phyloP scores from a whole-genome alignment of 2,329 filamentous ascomycete species.

The Drechslera avenae region DNA sequence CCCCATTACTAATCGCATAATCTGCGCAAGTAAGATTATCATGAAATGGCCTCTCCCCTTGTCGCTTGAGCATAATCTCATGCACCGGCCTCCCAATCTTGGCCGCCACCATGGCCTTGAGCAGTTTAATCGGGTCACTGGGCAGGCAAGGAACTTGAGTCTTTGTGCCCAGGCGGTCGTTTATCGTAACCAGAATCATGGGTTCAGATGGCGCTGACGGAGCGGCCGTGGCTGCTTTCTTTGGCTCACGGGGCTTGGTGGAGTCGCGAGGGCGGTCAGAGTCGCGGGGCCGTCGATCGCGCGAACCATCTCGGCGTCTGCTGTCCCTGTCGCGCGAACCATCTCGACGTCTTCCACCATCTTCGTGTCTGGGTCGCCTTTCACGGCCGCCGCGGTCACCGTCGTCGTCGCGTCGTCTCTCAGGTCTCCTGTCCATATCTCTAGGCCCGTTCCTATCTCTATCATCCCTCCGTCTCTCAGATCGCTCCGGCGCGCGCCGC shows the following conservation, averaged over 20 bases:
- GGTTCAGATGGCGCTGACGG: conserved; percentile 60
- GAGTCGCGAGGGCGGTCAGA: conserved; percentile 11
- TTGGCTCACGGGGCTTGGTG: conserved; percentile 21
- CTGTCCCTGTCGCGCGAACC: conserved; percentile 3
- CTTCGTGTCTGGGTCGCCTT: conserved; percentile 19
- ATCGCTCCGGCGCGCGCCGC: conserved; percentile 7
- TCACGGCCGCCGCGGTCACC: conserved; percentile 29
- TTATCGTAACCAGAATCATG: conserved; percentile 93
- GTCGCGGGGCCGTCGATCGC: conserved; percentile 3
- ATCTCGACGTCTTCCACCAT: conserved; percentile 16
- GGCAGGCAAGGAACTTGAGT: conserved; percentile 88
- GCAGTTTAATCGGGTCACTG: conserved; percentile 79
- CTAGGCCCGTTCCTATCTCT: too few relatives aligned
- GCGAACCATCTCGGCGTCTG: conserved; percentile 1
- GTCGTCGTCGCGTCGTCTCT: conserved; percentile 12
- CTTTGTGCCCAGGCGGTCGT: conserved; percentile 95
- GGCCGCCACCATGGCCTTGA: conserved; percentile 90
- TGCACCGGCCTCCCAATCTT: conserved; percentile 86
- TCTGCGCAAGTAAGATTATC: conserved; percentile 86
- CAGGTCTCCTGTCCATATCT: too few relatives aligned
- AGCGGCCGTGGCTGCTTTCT: conserved; percentile 29
- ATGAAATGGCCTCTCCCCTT: conserved; percentile 93
- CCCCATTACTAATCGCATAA: conserved; percentile 92
- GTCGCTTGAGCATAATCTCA: conserved; percentile 89
- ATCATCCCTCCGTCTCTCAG: too few relatives aligned